These are phyloP conservation scores for Pseudogymnoascus sp. DNA, from an alignment of 2,329 filamentous ascomycete genomes.

Conservation along the genomic window DNA sequence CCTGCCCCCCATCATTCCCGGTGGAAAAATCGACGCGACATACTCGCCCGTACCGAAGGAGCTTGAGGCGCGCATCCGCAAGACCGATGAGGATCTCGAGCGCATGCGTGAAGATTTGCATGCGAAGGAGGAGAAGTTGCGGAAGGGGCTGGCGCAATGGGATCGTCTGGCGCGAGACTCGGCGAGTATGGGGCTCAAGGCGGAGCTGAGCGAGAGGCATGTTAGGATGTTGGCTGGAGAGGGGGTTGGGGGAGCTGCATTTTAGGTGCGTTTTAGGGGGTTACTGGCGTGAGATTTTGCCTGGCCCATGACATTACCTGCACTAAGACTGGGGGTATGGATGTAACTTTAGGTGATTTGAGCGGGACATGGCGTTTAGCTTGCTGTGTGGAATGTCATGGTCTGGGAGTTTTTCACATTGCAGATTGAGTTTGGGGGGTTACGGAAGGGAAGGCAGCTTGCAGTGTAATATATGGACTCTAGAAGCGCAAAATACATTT, in stretches of 20 bases:
- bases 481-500: not conserved
- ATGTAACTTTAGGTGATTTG: not conserved
- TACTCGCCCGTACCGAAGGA: conserved; percentile 19
- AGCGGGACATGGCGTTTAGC: not conserved
- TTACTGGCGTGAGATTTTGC: not conserved
- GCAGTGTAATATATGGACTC: not conserved
- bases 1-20: conserved; percentile 25
- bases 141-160: conserved; percentile 24
- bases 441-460: not conserved
- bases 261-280: conserved; percentile 14
- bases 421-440: not conserved
- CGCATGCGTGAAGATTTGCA: conserved; percentile 23
- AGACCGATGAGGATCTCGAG: conserved; percentile 27
- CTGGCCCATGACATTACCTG: not conserved
- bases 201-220: conserved; percentile 27
- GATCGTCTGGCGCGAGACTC: conserved; percentile 25
- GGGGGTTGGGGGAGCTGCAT: conserved; percentile 27
- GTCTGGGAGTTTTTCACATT: not conserved
- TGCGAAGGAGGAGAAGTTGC: conserved; percentile 26
- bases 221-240: conserved; percentile 28
- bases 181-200: conserved; percentile 22
- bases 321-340: not conserved
- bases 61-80: conserved; percentile 22
- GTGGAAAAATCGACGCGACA: conserved; percentile 26
- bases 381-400: not conserved